Evolutionary conservation across 345 rosid genomes (phyloP).

Genomic region (Citrus medica): DNA sequence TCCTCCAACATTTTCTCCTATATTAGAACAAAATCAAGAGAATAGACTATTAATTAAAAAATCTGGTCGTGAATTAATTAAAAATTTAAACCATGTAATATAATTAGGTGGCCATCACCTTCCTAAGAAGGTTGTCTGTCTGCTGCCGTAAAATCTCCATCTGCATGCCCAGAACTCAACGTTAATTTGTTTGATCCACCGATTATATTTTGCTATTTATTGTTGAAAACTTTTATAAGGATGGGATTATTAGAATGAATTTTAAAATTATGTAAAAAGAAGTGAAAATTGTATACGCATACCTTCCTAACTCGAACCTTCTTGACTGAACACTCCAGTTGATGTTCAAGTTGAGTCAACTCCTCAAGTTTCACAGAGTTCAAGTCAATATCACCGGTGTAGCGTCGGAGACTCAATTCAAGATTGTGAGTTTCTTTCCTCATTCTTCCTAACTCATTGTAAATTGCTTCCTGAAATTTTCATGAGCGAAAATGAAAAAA

Average conservation of each 20-base stretch:
- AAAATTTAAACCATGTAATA: not conserved
- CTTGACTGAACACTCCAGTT: constrained; percentile 26
- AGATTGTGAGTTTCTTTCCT: constrained; percentile 28
- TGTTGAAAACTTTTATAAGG: no score
- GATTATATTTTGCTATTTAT: no score
- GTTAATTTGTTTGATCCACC: no score
- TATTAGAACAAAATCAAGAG: not conserved
- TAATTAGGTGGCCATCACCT: constrained; percentile 16
- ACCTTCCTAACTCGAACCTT: constrained; percentile 42
- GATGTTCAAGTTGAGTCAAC: constrained; percentile 25
- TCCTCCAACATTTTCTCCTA: constrained; percentile 35
- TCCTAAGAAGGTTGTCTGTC: constrained; percentile 26
- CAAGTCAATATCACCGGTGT: constrained; percentile 22
- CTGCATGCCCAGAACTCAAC: constrained; percentile 7
- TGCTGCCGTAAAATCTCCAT: constrained; percentile 30
- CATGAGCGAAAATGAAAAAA: not conserved
- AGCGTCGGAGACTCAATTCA: constrained; percentile 30
- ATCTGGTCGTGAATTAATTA: not conserved
- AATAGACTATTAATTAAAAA: not conserved
- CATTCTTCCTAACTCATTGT: constrained; percentile 24
- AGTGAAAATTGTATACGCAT: not conserved
- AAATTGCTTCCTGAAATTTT: constrained; percentile 22
- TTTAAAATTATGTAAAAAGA: not conserved
- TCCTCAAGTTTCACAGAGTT: constrained; percentile 22
- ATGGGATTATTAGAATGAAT: no score